Conservation (phyloP, 1,139 yeast genomes). For the Hansenula anomala region DNA sequence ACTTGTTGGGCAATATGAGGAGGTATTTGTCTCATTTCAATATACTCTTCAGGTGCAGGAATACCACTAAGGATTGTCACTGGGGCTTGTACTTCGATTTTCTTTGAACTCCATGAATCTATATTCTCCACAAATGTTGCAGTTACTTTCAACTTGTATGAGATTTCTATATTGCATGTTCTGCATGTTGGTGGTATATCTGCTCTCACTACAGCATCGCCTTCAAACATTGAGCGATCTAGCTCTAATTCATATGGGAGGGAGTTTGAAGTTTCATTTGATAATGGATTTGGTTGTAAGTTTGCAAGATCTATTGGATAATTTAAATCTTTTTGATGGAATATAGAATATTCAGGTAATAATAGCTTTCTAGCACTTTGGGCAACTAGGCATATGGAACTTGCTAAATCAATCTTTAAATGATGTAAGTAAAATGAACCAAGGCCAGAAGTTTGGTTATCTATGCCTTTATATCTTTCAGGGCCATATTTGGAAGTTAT, state of each 20-base stretch:
- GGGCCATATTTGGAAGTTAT: conserved; percentile 35
- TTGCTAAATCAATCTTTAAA: conserved; percentile 30
- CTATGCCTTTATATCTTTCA: conserved; percentile 31
- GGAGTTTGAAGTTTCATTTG: too few relatives aligned
- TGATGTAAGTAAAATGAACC: conserved; percentile 40
- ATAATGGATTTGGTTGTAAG: background rate
- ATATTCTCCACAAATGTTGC: conserved; percentile 34
- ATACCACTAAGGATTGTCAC: background rate
- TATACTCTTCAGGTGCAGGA: background rate
- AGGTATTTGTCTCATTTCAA: background rate
- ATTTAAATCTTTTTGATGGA: background rate
- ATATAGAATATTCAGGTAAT: too few relatives aligned
- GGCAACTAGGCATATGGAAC: too few relatives aligned
- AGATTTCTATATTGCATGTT: conserved; percentile 51
- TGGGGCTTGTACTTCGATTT: background rate
- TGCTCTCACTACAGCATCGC: conserved; percentile 42
- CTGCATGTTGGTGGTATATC: conserved; percentile 48
- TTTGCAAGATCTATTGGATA: background rate
- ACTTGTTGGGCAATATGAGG: background rate
- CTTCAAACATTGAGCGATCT: too few relatives aligned
- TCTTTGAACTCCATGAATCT: background rate
- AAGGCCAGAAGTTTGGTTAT: conserved; percentile 40
- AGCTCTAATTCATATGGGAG: too few relatives aligned
- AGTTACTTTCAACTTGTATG: conserved; percentile 37
- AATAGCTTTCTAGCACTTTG: too few relatives aligned